Percentiles rank a stretch among this genome's conserved stretches.
phyloP scores from a whole-genome alignment of 2,329 filamentous ascomycete genomes.

The Triangularia setosa region DNA sequence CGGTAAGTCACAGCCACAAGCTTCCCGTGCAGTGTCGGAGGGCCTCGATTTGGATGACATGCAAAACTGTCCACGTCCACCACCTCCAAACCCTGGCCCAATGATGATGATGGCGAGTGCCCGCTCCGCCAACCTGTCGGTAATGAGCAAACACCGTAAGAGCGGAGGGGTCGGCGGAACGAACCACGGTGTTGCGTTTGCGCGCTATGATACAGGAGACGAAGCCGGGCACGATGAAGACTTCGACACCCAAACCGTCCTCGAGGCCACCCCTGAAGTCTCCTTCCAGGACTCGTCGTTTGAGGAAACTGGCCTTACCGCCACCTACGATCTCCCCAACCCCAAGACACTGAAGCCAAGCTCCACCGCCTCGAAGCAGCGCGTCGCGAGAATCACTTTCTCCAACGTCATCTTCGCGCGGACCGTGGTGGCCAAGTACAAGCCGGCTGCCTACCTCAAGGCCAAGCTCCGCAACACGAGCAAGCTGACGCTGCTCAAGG shows the following conservation, averaged over 20 bases:
- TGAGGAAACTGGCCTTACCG: constrained; percentile 57
- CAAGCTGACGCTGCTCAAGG: constrained; percentile 52
- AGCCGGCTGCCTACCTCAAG: constrained; percentile 56
- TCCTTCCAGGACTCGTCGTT: constrained; percentile 51
- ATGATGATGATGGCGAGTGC: too few species aligned
- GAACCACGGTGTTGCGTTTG: too few species aligned
- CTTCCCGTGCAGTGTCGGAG: too few species aligned
- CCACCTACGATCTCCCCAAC: constrained; percentile 58
- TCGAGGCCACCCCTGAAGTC: constrained; percentile 31
- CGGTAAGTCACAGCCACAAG: neutral
- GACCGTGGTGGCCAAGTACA: constrained; percentile 58
- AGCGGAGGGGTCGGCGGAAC: too few species aligned
- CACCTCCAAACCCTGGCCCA: neutral
- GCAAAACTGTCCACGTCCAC: too few species aligned
- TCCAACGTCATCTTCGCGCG: constrained; percentile 50
- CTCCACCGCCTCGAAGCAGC: constrained; percentile 51
- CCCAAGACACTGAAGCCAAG: constrained; percentile 53
- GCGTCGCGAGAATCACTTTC: constrained; percentile 53
- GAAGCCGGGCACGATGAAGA: constrained; percentile 17
- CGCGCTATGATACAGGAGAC: too few species aligned
- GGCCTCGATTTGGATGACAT: too few species aligned
- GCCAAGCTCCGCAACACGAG: constrained; percentile 54
- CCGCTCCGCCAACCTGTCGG: neutral
- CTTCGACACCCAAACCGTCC: constrained; percentile 22
- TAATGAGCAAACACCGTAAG: neutral